These are phyloP conservation scores for Stipa capillata DNA, from an alignment of 176 grass and related monocot genomes.

Conservation along the genomic window DNA sequence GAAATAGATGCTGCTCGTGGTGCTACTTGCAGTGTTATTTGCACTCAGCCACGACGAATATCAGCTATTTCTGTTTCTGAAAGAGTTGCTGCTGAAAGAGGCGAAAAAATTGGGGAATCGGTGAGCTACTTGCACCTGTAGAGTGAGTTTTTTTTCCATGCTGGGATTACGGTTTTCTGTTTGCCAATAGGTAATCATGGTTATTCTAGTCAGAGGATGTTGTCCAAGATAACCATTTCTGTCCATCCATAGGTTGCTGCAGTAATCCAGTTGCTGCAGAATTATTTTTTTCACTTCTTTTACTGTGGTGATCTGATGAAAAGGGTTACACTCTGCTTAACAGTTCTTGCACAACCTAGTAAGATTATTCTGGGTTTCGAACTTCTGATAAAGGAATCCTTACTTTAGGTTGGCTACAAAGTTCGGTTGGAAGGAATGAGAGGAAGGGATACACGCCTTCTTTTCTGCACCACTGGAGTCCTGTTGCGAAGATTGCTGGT, in stretches of 20 bases:
- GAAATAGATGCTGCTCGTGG: constrained; percentile 86
- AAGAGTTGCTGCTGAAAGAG: constrained; percentile 97
- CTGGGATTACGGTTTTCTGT: neutral
- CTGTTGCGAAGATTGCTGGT: constrained; percentile 88
- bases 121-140: constrained; percentile 38
- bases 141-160: neutral
- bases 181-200: neutral
- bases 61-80: constrained; percentile 97
- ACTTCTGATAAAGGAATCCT: neutral
- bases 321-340: neutral
- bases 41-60: constrained; percentile 93
- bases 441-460: constrained; percentile 86
- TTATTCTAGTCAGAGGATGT: neutral
- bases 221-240: neutral
- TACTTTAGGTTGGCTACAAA: constrained; percentile 73
- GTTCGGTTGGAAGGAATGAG: constrained; percentile 95
- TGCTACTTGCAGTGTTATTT: constrained; percentile 87
- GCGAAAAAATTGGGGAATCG: constrained; percentile 94
- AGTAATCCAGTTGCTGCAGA: neutral
- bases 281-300: neutral
- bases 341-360: neutral
- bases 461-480: constrained; percentile 97
- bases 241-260: neutral
- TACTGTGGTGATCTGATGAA: neutral
- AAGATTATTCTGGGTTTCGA: neutral